Base-by-base conservation (phyloP, 1,284 basidiomycete genomes). In the Ceratobasidium sp. region DNA sequence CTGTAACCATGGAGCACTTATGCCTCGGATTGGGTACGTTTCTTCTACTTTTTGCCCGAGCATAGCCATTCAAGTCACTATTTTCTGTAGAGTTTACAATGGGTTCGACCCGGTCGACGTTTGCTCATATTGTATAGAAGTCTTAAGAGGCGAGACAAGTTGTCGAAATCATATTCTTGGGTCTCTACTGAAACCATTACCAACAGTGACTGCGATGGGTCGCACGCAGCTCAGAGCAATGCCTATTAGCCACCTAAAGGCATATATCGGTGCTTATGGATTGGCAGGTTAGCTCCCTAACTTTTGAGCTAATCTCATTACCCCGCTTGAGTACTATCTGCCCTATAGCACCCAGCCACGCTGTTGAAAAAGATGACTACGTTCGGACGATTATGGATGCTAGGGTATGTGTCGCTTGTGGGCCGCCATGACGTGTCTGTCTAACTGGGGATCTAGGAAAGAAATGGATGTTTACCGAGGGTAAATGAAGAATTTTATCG, bases 101-200 rank as follows among this genome's bases (percentile, higher is more conserved):
- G 50, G 65, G 33, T 67, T 67, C 45, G 65, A 67, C 51, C 65
- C 65, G 17, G 65, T 56, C 17, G 65, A 67, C 33, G 65, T 67
- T 11, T 67, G 65, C 45, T 67, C 65, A n/a, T 67, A 54, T 27
- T 67, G 50, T 27, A 67, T 67, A 14, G 50, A 67, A 45, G 65
- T 67, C 3, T 22, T 67, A 36, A 67, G 36, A 67, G 65, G 65
- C 56, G 50, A 8, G 60, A 31, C 27, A 1, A 51, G 45, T 17
- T 44, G 6, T 41, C 29, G 9, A n/a, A n/a, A 41, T 41, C 11
- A 41, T 41, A 5, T 4, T 31, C 56, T 11, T 59, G 17, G 29
- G 6, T 15, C 27, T 36, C 22, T 44, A 53, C 50, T 53, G 15
- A 54, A 36, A 36, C 6, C 5, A 1, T 11, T n/a, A 50, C 41